Base-by-base conservation (phyloP, 1,139 yeast species). In the Protomyces arabidopsidicola region DNA sequence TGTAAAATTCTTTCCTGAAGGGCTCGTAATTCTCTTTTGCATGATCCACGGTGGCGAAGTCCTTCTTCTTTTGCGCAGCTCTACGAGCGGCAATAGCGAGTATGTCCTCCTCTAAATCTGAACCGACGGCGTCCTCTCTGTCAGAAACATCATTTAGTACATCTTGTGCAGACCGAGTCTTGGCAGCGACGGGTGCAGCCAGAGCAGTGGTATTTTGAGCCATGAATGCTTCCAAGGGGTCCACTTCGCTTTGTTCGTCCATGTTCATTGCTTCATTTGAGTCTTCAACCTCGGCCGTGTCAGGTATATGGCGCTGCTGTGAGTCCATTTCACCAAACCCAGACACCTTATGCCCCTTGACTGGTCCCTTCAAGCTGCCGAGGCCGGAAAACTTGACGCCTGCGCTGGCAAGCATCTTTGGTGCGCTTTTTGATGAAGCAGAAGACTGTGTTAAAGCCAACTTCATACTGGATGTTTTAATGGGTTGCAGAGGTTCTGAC, bases 1-100 rank as follows among this genome's bases (percentile, higher is more conserved):
- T 76, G 70, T 89, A 88, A 69, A 91, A 87, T 14, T 76, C 69
- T 71, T 86, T 89, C 16, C 82, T 72, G 70, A 91, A 84, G 0
- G 84, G 81, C 50, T 77, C 80, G 64, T 84, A 80, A 8, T 78
- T 73, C 58, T 83, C 74, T 65, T 73, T 68, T 55, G 81, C 67
- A 74, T 85, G 84, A 68, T 84, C 82, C 2, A 81, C 74, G 10
- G 70, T 71, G 16, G 76, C 75, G 10, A 79, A 74, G 51, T 77
- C 78, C 68, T 81, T 81, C 65, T 75, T 73, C 56, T 74, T 75
- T 67, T 77, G 76, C 8, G 62, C 62, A 63, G 76, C 71, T 68
- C 76, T 78, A 55, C 76, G 75, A 6, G 67, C 65, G 2, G 71
- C 65, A 35, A 76, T 67, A 60, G 75, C 73, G 16, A 69, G 72